Conservation (phyloP, 2,329 filamentous ascomycete genomes). For the Penicillium capsulatum region DNA sequence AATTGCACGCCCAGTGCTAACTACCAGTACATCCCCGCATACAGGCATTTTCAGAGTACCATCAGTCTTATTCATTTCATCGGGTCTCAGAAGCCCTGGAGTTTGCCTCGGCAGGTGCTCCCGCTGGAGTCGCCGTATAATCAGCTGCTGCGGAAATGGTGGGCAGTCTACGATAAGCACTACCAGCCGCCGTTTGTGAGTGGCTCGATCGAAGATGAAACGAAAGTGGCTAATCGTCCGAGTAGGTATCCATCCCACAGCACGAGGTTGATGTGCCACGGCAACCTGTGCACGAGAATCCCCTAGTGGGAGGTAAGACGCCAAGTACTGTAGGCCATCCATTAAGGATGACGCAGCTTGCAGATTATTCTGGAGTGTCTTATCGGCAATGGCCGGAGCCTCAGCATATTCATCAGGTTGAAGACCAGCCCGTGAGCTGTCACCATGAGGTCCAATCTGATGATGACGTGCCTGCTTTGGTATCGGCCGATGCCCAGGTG, state of each 20-base stretch:
- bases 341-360: background rate
- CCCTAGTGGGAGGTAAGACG: background rate
- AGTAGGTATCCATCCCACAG: constrained; percentile 7
- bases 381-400: constrained; percentile 4
- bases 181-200: constrained; percentile 51
- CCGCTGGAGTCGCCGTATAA: constrained; percentile 56
- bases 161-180: constrained; percentile 88
- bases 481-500: background rate
- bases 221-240: too few species aligned
- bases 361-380: background rate
- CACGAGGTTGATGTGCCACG: background rate
- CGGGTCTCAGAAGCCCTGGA: constrained; percentile 86
- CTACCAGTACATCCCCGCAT: constrained; percentile 96
- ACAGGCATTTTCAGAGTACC: constrained; percentile 82
- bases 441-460: constrained; percentile 2
- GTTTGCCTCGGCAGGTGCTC: constrained; percentile 46
- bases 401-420: constrained; percentile 5
- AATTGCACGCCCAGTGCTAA: constrained; percentile 95
- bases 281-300: background rate
- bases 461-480: constrained; percentile 3
- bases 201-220: constrained; percentile 3
- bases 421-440: constrained; percentile 1
- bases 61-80: constrained; percentile 96
- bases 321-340: background rate
- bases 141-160: constrained; percentile 84